Conservation (phyloP, 192 early-diverging fungal species). For the Coemansia sp. region DNA sequence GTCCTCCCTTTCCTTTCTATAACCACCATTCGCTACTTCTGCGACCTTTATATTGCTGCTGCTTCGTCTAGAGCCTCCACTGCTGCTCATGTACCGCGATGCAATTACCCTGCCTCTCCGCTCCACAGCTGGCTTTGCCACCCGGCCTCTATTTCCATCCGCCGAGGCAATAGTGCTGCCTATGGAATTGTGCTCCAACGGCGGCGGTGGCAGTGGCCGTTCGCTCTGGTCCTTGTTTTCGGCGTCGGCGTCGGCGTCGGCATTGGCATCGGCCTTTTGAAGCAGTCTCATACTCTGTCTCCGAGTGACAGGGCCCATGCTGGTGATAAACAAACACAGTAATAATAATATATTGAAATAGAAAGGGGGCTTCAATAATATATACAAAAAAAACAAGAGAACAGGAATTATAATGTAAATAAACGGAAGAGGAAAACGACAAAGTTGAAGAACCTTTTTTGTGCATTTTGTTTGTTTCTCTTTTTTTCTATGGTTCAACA, state of each 20-base stretch:
- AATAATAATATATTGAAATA: background rate
- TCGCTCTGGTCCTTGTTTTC: conserved; percentile 2
- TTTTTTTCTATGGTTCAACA: background rate
- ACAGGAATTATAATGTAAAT: background rate
- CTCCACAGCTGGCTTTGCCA: conserved; percentile 31
- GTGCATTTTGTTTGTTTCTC: background rate
- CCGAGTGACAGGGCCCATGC: conserved; percentile 29
- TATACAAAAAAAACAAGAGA: background rate
- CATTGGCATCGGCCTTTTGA: conserved; percentile 10
- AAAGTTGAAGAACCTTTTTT: background rate
- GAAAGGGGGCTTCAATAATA: conserved; percentile 2
- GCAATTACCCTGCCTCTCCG: conserved; percentile 30
- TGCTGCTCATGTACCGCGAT: conserved; percentile 44
- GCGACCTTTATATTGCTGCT: background rate
- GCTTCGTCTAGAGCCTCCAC: background rate
- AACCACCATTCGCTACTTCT: background rate
- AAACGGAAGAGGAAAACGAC: background rate
- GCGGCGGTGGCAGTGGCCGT: background rate
- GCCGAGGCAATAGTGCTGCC: conserved; percentile 7
- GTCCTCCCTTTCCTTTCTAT: background rate
- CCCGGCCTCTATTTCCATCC: conserved; percentile 13
- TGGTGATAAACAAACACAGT: background rate
- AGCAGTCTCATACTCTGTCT: conserved; percentile 37
- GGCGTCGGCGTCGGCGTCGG: conserved; percentile 1
- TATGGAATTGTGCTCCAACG: conserved; percentile 11